These are phyloP conservation scores for Tilletia horrida DNA, from an alignment of 1,284 basidiomycete genomes.

Conservation along the genomic window DNA sequence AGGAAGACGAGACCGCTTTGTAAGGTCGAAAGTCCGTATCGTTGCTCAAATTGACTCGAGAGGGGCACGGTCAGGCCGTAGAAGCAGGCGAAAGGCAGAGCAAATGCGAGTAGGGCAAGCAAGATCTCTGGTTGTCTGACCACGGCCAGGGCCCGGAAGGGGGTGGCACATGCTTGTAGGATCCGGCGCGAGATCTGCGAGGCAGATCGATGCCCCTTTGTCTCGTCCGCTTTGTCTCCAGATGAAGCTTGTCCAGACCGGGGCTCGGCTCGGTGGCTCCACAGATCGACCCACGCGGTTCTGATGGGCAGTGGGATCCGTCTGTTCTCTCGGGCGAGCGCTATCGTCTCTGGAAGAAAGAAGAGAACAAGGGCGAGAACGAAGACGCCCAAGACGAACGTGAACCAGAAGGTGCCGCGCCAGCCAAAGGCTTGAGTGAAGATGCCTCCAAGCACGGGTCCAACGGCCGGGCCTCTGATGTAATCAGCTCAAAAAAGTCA, in stretches of 20 bases:
- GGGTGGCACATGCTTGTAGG: constrained; percentile 2
- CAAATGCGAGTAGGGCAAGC: background rate
- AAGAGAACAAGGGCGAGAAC: constrained; percentile 13
- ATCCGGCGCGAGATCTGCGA: background rate
- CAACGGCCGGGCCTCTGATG: background rate
- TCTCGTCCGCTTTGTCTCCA: background rate
- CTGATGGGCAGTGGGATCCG: background rate
- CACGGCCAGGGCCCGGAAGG: constrained; percentile 1
- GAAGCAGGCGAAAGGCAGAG: constrained; percentile 10
- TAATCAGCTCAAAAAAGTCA: background rate
- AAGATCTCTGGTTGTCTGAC: constrained; percentile 7
- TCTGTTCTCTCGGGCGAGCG: background rate
- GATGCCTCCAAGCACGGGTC: constrained; percentile 18
- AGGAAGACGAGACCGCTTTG: constrained; percentile 16
- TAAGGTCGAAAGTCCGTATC: constrained; percentile 6
- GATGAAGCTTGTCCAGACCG: background rate
- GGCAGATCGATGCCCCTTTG: background rate
- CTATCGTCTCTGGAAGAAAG: constrained; percentile 19
- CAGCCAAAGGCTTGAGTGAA: constrained; percentile 1
- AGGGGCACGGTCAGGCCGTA: background rate
- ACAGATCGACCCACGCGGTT: constrained; percentile 6
- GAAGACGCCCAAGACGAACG: constrained; percentile 9
- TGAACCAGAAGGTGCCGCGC: constrained; percentile 10
- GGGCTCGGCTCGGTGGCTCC: background rate
- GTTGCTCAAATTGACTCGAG: constrained; percentile 15